Conservation (phyloP, 2,329 filamentous ascomycete genomes). For the Penicillium sp. region DNA sequence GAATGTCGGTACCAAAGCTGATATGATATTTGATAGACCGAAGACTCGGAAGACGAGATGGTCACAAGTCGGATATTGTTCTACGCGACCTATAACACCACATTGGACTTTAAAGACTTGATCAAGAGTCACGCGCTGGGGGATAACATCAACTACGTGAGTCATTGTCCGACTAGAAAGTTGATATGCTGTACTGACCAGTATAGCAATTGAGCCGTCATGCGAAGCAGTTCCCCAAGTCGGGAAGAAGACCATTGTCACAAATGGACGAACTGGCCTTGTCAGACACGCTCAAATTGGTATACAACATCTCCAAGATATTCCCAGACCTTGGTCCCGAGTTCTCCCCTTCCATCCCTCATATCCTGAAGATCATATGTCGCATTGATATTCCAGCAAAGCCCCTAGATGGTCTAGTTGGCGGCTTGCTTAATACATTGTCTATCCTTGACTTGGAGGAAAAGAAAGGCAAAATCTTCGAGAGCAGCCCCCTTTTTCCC, state of each 20-base stretch:
- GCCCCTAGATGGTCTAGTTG: constrained; percentile 64
- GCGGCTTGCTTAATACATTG: constrained; percentile 67
- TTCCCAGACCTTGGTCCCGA: constrained; percentile 52
- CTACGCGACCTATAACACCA: constrained; percentile 66
- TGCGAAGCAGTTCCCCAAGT: constrained; percentile 47
- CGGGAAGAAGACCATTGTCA: constrained; percentile 27
- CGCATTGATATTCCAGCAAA: constrained; percentile 53
- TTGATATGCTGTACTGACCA: constrained; percentile 13
- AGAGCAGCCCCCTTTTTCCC: constrained; percentile 56
- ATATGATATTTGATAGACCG: constrained; percentile 40
- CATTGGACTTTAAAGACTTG: constrained; percentile 56
- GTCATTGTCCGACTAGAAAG: constrained; percentile 1
- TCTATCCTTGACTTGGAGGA: constrained; percentile 65
- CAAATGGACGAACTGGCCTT: constrained; percentile 67
- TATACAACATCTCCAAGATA: constrained; percentile 79
- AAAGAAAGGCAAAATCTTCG: constrained; percentile 41
- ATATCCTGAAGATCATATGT: constrained; percentile 61
- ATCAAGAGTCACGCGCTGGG: constrained; percentile 59
- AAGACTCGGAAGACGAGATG: constrained; percentile 77
- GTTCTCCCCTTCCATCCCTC: constrained; percentile 61
- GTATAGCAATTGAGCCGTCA: constrained; percentile 60
- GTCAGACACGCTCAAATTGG: constrained; percentile 70
- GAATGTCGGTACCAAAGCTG: background rate
- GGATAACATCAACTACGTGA: constrained; percentile 54
- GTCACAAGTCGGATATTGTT: constrained; percentile 70